phyloP scores from a whole-genome alignment of 352 stramenopile genomes.

The Phytophthora palmivora region DNA sequence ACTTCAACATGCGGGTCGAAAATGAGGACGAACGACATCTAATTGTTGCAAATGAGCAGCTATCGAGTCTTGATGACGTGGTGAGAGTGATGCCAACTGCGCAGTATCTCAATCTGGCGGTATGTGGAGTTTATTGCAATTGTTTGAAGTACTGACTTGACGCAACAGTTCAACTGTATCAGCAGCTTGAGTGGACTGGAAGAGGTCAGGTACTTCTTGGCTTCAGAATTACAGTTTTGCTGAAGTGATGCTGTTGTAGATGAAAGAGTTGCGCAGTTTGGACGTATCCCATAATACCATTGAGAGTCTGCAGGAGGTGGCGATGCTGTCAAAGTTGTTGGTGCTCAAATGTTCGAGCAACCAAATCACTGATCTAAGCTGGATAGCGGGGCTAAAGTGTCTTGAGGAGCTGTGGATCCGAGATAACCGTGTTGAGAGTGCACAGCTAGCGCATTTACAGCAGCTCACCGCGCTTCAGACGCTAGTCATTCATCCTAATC shows the following conservation, averaged over 20 bases:
- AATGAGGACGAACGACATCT: constrained; percentile 49
- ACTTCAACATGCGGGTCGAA: constrained; percentile 51
- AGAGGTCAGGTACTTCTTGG: constrained; percentile 34
- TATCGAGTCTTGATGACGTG: constrained; percentile 41
- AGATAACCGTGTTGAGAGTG: constrained; percentile 58
- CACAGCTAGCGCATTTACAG: constrained; percentile 57
- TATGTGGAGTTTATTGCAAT: constrained; percentile 24
- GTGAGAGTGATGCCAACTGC: constrained; percentile 20
- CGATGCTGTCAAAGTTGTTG: constrained; percentile 45
- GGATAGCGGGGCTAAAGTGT: constrained; percentile 31
- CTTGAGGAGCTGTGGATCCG: constrained; percentile 72
- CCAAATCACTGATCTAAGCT: constrained; percentile 56
- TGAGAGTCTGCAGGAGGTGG: constrained; percentile 50
- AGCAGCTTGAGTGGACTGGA: constrained; percentile 49
- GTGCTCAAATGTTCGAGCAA: constrained; percentile 71
- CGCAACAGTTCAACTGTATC: constrained; percentile 68
- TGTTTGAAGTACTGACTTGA: background rate
- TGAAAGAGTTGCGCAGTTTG: constrained; percentile 53
- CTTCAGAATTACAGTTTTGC: background rate
- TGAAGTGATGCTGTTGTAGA: constrained; percentile 23
- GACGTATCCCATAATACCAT: constrained; percentile 74
- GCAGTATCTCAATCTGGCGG: constrained; percentile 71
- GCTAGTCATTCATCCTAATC: constrained; percentile 74
- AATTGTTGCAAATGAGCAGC: constrained; percentile 62
- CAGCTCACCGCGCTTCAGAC: constrained; percentile 50